Conservation (phyloP, 345 rosid species). For the Syzygium aqueum region DNA sequence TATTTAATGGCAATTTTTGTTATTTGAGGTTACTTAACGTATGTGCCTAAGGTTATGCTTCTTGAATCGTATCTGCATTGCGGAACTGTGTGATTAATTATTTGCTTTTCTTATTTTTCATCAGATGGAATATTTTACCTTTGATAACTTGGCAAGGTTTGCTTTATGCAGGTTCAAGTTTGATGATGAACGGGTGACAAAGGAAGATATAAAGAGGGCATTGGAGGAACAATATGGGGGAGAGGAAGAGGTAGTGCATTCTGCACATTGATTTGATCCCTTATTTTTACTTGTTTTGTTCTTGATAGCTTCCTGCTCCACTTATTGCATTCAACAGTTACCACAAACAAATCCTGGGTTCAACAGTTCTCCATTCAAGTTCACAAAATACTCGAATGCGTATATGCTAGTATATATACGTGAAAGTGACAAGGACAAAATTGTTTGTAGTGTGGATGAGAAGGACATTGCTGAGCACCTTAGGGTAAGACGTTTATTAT, state of each 20-base stretch:
- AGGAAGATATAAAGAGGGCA: conserved; percentile 44
- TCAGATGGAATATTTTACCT: not conserved
- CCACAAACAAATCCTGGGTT: conserved; percentile 51
- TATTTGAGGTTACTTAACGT: not conserved
- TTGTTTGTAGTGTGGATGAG: conserved; percentile 45
- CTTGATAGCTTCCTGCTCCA: not conserved
- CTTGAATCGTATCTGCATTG: not conserved
- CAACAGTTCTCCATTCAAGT: conserved; percentile 44
- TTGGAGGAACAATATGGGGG: conserved; percentile 53
- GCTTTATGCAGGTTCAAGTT: conserved; percentile 30
- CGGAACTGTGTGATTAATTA: not conserved
- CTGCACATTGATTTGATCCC: not conserved
- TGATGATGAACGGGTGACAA: conserved; percentile 52
- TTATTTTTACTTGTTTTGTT: not conserved
- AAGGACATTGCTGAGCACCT: conserved; percentile 50
- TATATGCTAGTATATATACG: conserved; percentile 51
- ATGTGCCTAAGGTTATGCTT: not conserved
- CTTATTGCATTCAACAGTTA: conserved; percentile 15
- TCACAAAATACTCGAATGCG: conserved; percentile 49
- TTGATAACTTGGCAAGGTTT: not conserved
- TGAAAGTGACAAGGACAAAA: conserved; percentile 49
- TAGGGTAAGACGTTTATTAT: conserved; percentile 20
- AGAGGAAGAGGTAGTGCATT: conserved; percentile 34
- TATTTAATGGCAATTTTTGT: not conserved
- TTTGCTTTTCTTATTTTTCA: not conserved